These are phyloP conservation scores for Skeletonema tropicum DNA, from an alignment of 108 stramenopile genomes.

Conservation along the genomic window DNA sequence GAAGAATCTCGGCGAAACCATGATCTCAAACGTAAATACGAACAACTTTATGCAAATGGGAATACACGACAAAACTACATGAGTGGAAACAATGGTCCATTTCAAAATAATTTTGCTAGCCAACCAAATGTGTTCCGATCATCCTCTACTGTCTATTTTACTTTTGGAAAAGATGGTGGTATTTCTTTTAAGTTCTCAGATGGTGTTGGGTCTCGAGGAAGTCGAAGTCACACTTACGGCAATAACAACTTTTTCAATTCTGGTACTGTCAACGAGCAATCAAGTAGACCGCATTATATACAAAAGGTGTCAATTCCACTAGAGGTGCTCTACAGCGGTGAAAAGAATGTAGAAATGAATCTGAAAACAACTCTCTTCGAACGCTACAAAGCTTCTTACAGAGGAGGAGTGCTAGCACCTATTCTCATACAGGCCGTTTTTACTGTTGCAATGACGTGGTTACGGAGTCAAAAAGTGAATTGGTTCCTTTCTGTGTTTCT, in stretches of 20 bases:
- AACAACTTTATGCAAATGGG: not conserved
- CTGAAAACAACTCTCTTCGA: constrained; percentile 54
- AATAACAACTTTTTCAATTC: constrained; percentile 13
- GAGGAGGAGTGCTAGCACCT: constrained; percentile 49
- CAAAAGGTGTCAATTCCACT: constrained; percentile 65
- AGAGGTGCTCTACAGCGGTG: constrained; percentile 63
- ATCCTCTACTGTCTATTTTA: constrained; percentile 34
- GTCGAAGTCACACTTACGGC: constrained; percentile 10
- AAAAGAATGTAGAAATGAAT: constrained; percentile 26
- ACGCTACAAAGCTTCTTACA: constrained; percentile 59
- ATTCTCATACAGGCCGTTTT: constrained; percentile 47
- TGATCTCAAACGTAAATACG: constrained; percentile 26
- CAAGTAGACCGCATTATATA: constrained; percentile 63
- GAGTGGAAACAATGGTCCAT: constrained; percentile 16
- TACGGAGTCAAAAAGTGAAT: constrained; percentile 46
- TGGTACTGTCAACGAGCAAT: not conserved
- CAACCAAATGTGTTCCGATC: constrained; percentile 1
- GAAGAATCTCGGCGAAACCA: constrained; percentile 55
- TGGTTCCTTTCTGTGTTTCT: constrained; percentile 40
- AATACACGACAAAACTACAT: constrained; percentile 5
- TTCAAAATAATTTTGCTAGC: constrained; percentile 2
- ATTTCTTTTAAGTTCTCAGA: constrained; percentile 27
- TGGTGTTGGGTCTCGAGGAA: too few relatives aligned
- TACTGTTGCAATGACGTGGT: constrained; percentile 44
- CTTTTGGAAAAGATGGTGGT: constrained; percentile 31